Base-by-base conservation (phyloP, 345 rosid species). In the Bruguiera parviflora region DNA sequence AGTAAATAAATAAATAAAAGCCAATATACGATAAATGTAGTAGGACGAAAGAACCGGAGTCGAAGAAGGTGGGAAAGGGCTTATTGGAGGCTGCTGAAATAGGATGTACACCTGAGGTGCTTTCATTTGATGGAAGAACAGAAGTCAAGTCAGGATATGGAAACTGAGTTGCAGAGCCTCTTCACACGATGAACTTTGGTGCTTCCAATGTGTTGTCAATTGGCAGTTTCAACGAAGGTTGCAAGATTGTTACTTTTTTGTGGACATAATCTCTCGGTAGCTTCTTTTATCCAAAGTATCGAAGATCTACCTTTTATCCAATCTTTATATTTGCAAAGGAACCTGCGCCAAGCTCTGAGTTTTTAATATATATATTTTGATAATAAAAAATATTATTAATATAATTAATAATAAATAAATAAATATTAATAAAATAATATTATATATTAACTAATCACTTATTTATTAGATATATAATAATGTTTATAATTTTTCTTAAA, bases 151-250 rank as follows among this genome's bases (percentile, higher is more conserved):
- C 65, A 46, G 68, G 70, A 20, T 33, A 64, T 77, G 77, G 75
- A 58, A 73, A 68, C 73, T 77, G 71, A 73, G 69, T 75, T 52
- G 77, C 84, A 74, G 77, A 78, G 84, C 73, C 68, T 78, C 77
- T 39, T 63, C 80, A 70, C 69, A 65, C 67, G 80, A 63, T 71
- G 73, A 68, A 75, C 79, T 68, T 66, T 75, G 82, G 74, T 65
- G 77, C 75, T 70, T 68, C 78, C 22, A 65, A 68, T 74, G 47
- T 80, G 20, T 81, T 73, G 70, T 78, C 67, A 39, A 67, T 79
- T 67, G 63, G 74, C 79, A 65, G 76, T 78, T 79, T 69, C 73
- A 81, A 87, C 77, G 87, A 86, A 89, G 83, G 79, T 85, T 77
- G 71, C 77, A 71, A 56, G 70, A 73, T 74, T 78, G 72, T 69